phyloP scores from a whole-genome alignment of 2,329 filamentous ascomycete genomes.

The Capronia coronata region DNA sequence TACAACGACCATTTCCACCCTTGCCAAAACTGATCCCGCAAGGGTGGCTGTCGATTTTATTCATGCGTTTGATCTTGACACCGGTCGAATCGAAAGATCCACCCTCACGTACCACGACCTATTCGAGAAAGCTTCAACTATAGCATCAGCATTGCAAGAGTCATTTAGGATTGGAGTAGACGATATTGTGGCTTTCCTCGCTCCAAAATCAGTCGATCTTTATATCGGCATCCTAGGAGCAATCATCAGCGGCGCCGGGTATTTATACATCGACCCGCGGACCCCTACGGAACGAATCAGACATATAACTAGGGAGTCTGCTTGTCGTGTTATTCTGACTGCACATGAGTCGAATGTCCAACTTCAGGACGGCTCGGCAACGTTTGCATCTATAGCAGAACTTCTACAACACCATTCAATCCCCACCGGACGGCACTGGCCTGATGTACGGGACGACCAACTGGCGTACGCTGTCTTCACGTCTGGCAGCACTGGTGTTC shows the following conservation, averaged over 20 bases:
- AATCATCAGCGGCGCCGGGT: constrained; percentile 68
- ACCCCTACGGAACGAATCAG: constrained; percentile 57
- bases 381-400: constrained; percentile 1
- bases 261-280: constrained; percentile 71
- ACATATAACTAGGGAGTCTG: constrained; percentile 57
- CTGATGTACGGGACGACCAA: constrained; percentile 36
- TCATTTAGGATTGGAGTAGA: constrained; percentile 43
- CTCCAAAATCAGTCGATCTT: constrained; percentile 68
- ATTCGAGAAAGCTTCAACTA: constrained; percentile 56
- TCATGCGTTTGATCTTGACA: constrained; percentile 39
- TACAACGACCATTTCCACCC: constrained; percentile 49
- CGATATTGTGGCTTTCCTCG: constrained; percentile 62
- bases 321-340: constrained; percentile 13
- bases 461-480: constrained; percentile 76
- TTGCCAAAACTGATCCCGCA: constrained; percentile 45
- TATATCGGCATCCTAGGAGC: constrained; percentile 70
- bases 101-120: constrained; percentile 59
- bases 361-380: background rate
- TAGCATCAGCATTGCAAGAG: constrained; percentile 53
- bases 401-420: background rate
- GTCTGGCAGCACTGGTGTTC: constrained; percentile 71
- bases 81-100: constrained; percentile 31
- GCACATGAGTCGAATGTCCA: background rate
- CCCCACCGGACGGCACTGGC: background rate
- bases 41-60: constrained; percentile 61